Percentiles rank a stretch among this genome's conserved stretches.
Conservation (phyloP, 2,329 filamentous ascomycete species). For the Helotiales sp. region DNA sequence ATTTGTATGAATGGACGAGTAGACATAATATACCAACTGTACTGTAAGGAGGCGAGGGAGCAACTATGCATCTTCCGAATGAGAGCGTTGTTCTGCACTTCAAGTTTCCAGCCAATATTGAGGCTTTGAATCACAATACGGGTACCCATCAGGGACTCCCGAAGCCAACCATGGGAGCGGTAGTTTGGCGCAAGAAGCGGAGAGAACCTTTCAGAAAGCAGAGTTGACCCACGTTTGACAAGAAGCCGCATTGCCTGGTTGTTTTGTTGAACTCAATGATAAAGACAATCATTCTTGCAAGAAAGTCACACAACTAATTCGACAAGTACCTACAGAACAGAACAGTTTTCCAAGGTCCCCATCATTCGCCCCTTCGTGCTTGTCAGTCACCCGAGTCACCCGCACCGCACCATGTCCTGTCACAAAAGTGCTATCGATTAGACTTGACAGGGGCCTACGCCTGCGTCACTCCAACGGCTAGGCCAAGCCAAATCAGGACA, state of each 20-base stretch:
- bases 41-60: neutral
- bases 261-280: neutral
- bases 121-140: neutral
- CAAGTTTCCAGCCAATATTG: neutral
- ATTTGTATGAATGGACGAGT: constrained; percentile 12
- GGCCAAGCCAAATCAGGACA: neutral
- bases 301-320: neutral
- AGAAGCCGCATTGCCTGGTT: neutral
- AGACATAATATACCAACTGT: constrained; percentile 36
- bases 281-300: neutral
- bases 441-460: neutral
- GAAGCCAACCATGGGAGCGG: neutral
- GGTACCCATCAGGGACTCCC: neutral
- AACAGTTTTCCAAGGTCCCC: neutral
- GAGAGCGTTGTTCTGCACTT: neutral
- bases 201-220: neutral
- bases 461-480: neutral
- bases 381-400: neutral
- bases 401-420: neutral
- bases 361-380: neutral
- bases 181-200: neutral
- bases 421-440: neutral
- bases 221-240: neutral
- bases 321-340: neutral
- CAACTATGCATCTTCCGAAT: neutral